A percentile compares a stretch with the other conserved stretches of the same genome.
These are phyloP conservation scores for Pholiota conissans DNA, from an alignment of 768 basidiomycete species.

Conservation along the genomic window DNA sequence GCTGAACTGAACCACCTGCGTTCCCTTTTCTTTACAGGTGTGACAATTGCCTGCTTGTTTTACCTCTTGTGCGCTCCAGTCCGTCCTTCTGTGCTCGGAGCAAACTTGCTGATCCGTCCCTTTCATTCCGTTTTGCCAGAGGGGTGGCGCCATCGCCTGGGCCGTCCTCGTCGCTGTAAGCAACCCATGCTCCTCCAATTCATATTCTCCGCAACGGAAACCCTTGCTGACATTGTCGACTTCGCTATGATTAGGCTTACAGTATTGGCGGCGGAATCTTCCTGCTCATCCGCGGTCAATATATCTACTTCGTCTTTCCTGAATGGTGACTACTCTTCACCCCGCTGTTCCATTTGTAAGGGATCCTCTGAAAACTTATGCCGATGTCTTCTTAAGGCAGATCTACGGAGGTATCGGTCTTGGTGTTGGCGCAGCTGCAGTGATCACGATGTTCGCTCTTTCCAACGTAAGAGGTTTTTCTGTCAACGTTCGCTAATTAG, in stretches of 20 bases:
- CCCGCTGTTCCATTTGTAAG: neutral
- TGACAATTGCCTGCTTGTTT: slow-evolving; percentile 74
- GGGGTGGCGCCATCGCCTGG: slow-evolving; percentile 74
- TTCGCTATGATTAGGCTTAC: slow-evolving; percentile 46
- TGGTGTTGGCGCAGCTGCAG: slow-evolving; percentile 48
- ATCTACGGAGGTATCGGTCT: slow-evolving; percentile 71
- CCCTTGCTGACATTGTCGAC: neutral
- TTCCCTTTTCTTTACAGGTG: slow-evolving; percentile 48
- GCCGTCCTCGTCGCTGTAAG: slow-evolving; percentile 60
- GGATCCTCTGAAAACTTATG: neutral
- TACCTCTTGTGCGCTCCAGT: slow-evolving; percentile 60
- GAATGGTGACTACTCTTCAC: slow-evolving; percentile 51
- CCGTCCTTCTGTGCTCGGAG: slow-evolving; percentile 14
- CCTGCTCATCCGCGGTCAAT: slow-evolving; percentile 61
- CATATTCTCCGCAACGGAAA: neutral
- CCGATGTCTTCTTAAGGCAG: slow-evolving; percentile 40
- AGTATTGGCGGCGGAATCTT: slow-evolving; percentile 67
- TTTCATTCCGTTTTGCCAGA: slow-evolving; percentile 38
- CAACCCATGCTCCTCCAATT: slow-evolving; percentile 14
- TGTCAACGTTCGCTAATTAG: slow-evolving; percentile 20
- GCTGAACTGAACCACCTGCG: slow-evolving; percentile 7
- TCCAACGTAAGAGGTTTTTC: slow-evolving; percentile 52
- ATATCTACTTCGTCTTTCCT: slow-evolving; percentile 60
- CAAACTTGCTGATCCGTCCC: slow-evolving; percentile 28
- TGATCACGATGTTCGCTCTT: slow-evolving; percentile 57